Evolutionary conservation across 352 stramenopile species (phyloP), one percentile per base, ranked within the genome.

Genomic region (Pythium sukuiense): DNA sequence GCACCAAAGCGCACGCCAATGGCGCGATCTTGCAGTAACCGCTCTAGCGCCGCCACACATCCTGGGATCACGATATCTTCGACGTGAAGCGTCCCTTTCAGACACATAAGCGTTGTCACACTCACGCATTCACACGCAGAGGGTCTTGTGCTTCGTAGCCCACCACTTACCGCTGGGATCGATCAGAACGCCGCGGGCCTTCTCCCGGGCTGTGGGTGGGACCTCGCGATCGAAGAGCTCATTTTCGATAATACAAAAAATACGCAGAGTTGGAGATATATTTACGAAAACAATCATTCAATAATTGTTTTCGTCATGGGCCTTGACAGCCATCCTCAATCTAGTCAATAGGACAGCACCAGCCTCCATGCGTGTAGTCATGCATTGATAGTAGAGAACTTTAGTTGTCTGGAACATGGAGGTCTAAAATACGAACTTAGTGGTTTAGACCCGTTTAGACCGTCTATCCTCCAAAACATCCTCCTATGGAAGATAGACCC

Each of bases 1-100:
- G 32, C 55, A 87, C 80, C 77, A 13, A 88, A 88, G 59, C 80
- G 80, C 30, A 87, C 77, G 30, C 55, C 62, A 45, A 82, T 67
- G 26, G 76, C 67, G 26, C 52, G 24, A 24, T 63, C 58, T 16
- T 58, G 45, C 13, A 88, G 55, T 58, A 88, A 56, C 39, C 67
- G 76, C 7, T 67, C 61, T 30, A 88, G 63, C 58, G 80, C 77
- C 9, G 65, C 69, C 18, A 76, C 32, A 55, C 67, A 80, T 2
- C 74, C 76, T 0, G 77, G 74, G 13, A 88, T 72, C 18, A 80
- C 77, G 5, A 45, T 32, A 37, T 88, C 74, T 26, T 86, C 80
- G 46, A 85, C 70, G 55, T 86, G 77, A 43, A 88, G 70, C 57
- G 77, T 88, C 14, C 77, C 77, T 86, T 52, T 52, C 45, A 52